These are phyloP conservation scores for Erodium trifolium DNA, from an alignment of 441 rosid species.

Conservation along the genomic window DNA sequence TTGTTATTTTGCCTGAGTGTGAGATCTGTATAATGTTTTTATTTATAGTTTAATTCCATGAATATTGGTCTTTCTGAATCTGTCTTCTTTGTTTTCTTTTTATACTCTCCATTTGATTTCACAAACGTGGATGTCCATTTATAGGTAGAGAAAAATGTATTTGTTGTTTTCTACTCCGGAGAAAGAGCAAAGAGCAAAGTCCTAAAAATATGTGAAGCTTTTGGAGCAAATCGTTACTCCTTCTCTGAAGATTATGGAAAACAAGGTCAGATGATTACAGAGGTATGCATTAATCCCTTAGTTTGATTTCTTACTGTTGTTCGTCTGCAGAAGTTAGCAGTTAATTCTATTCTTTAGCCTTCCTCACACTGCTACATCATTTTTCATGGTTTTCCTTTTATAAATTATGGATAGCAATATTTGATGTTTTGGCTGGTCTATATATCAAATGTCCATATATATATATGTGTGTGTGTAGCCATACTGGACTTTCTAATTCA, in stretches of 20 bases:
- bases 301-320: background rate
- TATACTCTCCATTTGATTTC: background rate
- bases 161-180: conserved; percentile 37
- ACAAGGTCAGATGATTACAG: conserved; percentile 35
- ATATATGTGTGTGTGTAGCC: background rate
- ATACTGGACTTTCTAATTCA: background rate
- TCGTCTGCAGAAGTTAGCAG: background rate
- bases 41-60: background rate
- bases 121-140: conserved; percentile 11
- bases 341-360: conserved; percentile 6
- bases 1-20: background rate
- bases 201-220: conserved; percentile 43
- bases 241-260: conserved; percentile 32
- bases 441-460: background rate
- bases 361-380: background rate
- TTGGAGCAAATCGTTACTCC: conserved; percentile 42
- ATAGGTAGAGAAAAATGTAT: conserved; percentile 42
- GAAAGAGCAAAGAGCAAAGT: conserved; percentile 38
- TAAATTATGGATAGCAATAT: background rate
- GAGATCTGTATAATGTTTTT: background rate
- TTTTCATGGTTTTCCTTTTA: background rate
- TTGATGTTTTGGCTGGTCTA: background rate
- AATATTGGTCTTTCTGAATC: background rate
- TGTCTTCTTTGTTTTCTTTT: background rate
- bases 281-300: conserved; percentile 21